These are phyloP conservation scores for Thuidium tamariscinum DNA, from an alignment of 225 moss, liverwort and hornwort species.

Conservation along the genomic window DNA sequence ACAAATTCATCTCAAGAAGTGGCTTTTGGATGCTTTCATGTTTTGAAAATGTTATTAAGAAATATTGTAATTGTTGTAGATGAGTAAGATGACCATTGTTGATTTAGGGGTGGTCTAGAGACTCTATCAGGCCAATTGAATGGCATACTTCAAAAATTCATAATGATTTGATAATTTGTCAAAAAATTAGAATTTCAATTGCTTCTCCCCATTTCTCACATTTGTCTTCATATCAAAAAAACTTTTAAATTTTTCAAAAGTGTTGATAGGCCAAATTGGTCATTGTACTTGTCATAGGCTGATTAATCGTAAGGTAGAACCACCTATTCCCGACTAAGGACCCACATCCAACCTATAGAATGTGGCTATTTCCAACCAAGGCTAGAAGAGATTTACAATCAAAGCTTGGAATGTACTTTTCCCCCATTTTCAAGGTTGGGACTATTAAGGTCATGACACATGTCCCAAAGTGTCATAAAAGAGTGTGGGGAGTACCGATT, in stretches of 20 bases:
- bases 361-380: too few species aligned
- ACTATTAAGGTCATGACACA: too few species aligned
- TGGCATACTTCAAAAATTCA: neutral
- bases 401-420: too few species aligned
- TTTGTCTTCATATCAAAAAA: neutral
- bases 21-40: neutral
- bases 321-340: too few species aligned
- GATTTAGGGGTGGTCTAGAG: neutral
- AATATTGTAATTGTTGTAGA: neutral
- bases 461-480: too few species aligned
- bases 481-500: too few species aligned
- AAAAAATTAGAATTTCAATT: neutral
- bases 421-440: too few species aligned
- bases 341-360: too few species aligned
- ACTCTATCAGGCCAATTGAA: neutral
- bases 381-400: too few species aligned
- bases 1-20: neutral
- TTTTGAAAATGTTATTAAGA: neutral
- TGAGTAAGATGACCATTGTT: neutral
- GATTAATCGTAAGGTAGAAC: too few species aligned
- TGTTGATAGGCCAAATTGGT: neutral
- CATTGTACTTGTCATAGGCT: neutral
- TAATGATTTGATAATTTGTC: neutral
- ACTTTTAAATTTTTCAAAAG: too few species aligned
- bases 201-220: neutral